Evolutionary conservation across 2,329 filamentous ascomycete species (phyloP).

Genomic region (Pseudogymnoascus destructans): DNA sequence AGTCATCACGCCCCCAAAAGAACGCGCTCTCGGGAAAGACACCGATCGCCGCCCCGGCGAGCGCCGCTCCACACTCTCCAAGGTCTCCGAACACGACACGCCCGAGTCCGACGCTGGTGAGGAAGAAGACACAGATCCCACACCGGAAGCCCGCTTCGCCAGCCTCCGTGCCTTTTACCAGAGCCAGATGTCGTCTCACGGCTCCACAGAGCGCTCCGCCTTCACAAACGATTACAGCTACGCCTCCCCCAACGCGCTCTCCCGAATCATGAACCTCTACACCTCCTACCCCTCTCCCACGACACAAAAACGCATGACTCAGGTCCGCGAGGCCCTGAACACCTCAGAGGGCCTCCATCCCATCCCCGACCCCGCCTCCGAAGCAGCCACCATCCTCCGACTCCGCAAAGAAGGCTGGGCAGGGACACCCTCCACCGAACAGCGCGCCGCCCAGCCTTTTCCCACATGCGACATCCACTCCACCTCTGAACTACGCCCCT

Average conservation of each 20-base stretch:
- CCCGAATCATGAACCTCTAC: slow-evolving; percentile 86
- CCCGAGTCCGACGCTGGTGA: slow-evolving; percentile 21
- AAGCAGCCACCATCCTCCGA: slow-evolving; percentile 49
- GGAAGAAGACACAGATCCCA: slow-evolving; percentile 29
- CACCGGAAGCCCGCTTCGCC: slow-evolving; percentile 55
- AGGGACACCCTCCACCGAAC: slow-evolving; percentile 40
- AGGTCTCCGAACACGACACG: slow-evolving; percentile 1
- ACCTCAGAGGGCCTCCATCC: slow-evolving; percentile 59
- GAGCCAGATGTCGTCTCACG: slow-evolving; percentile 54
- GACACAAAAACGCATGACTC: slow-evolving; percentile 44
- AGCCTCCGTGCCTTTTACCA: slow-evolving; percentile 73
- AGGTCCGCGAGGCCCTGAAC: slow-evolving; percentile 66
- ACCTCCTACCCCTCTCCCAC: slow-evolving; percentile 32
- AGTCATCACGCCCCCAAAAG: slow-evolving; percentile 36
- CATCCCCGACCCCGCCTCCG: slow-evolving; percentile 33
- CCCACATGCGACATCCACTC: slow-evolving; percentile 38
- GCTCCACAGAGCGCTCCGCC: slow-evolving; percentile 39
- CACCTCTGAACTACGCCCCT: slow-evolving; percentile 61
- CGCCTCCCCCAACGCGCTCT: slow-evolving; percentile 66
- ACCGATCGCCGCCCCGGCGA: not conserved
- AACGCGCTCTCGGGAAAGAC: slow-evolving; percentile 13
- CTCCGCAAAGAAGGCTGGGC: slow-evolving; percentile 50
- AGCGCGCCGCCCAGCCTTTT: slow-evolving; percentile 23
- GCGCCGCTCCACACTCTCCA: not conserved
- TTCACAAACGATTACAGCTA: slow-evolving; percentile 43